These are phyloP conservation scores for Macrophomina phaseolina DNA, from an alignment of 2,329 filamentous ascomycete species.

Conservation along the genomic window DNA sequence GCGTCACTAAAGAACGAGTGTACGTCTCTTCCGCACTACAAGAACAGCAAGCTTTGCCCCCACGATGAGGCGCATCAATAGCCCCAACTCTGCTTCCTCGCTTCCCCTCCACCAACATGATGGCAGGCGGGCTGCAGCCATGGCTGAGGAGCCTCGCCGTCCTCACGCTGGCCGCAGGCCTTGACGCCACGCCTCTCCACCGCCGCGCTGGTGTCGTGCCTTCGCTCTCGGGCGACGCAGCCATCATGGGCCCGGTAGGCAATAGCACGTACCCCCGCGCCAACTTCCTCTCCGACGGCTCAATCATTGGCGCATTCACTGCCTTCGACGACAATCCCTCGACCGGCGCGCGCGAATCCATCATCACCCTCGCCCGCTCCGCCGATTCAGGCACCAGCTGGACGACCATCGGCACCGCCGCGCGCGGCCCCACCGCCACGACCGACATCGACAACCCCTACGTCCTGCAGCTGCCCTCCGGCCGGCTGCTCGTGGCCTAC, in stretches of 20 bases:
- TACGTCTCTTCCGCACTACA: neutral
- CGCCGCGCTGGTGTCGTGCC: constrained; percentile 22
- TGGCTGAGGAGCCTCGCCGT: constrained; percentile 12
- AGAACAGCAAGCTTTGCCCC: neutral
- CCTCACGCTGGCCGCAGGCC: neutral
- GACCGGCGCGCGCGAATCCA: constrained; percentile 29
- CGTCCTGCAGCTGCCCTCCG: constrained; percentile 41
- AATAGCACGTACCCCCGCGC: constrained; percentile 42
- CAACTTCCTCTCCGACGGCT: constrained; percentile 37
- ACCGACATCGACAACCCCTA: constrained; percentile 41
- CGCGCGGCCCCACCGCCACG: constrained; percentile 30
- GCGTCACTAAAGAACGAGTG: neutral
- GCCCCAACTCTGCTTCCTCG: neutral
- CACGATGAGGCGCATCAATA: neutral
- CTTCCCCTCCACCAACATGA: neutral
- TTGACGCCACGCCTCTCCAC: neutral
- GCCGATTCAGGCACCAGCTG: constrained; percentile 33
- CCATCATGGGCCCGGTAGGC: constrained; percentile 31
- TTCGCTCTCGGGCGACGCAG: constrained; percentile 30
- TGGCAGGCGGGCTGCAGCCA: neutral
- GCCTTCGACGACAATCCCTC: constrained; percentile 27
- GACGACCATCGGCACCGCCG: constrained; percentile 31
- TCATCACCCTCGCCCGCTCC: constrained; percentile 32
- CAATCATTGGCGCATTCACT: constrained; percentile 40
- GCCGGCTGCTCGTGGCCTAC: constrained; percentile 41